These are phyloP conservation scores for Plasmopara halstedii DNA, from an alignment of 352 stramenopile genomes.

Conservation along the genomic window DNA sequence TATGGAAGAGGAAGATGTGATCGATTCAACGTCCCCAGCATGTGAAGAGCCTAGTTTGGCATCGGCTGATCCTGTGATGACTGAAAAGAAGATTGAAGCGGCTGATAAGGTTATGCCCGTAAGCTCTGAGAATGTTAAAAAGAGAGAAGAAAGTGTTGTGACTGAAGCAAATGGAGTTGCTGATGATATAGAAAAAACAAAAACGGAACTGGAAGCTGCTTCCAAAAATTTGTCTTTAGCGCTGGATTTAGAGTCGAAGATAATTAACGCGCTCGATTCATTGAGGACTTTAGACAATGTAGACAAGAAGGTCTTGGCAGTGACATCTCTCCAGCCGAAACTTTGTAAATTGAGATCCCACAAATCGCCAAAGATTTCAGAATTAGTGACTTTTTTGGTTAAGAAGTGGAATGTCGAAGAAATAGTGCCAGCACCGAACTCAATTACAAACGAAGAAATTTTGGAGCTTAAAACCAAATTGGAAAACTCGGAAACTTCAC, in stretches of 20 bases:
- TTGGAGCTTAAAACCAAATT: conserved; percentile 53
- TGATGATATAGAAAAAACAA: conserved; percentile 5
- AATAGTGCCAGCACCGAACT: conserved; percentile 36
- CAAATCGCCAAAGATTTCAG: conserved; percentile 19
- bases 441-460: conserved; percentile 49
- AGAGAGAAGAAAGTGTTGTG: conserved; percentile 12
- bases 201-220: conserved; percentile 23
- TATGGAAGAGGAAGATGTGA: conserved; percentile 50
- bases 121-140: too few species aligned
- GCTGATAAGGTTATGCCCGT: too few species aligned
- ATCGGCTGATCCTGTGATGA: too few species aligned
- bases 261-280: conserved; percentile 26
- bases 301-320: conserved; percentile 22
- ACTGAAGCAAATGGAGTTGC: conserved; percentile 6
- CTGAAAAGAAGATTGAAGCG: neutral
- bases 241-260: conserved; percentile 30
- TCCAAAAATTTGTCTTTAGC: conserved; percentile 31
- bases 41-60: too few species aligned
- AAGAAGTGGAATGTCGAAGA: conserved; percentile 46
- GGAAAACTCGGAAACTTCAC: conserved; percentile 33
- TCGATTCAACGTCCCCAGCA: conserved; percentile 15
- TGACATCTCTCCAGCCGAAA: conserved; percentile 26
- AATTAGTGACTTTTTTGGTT: conserved; percentile 28
- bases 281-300: conserved; percentile 25
- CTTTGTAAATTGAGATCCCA: conserved; percentile 35